These are phyloP conservation scores for Phlegmacium glaucopus DNA, from an alignment of 768 basidiomycete genomes.

Conservation along the genomic window DNA sequence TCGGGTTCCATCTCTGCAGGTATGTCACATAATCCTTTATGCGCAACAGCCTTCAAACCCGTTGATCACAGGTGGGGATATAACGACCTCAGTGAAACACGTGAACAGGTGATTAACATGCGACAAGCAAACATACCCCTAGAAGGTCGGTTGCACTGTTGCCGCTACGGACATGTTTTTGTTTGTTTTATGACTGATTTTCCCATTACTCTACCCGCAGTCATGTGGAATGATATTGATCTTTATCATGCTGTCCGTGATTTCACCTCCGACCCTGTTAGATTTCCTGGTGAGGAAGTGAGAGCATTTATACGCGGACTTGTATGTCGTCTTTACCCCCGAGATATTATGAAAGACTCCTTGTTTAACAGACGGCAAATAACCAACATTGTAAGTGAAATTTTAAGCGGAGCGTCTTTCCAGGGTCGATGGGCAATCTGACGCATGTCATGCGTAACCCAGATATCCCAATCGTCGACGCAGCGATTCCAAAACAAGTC, in stretches of 20 bases:
- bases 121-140: slow-evolving; percentile 71
- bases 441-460: neutral
- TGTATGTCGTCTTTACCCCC: slow-evolving; percentile 32
- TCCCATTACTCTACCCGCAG: slow-evolving; percentile 25
- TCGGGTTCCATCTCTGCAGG: slow-evolving; percentile 77
- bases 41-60: too few relatives aligned
- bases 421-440: neutral
- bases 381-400: slow-evolving; percentile 45
- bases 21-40: slow-evolving; percentile 15
- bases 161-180: neutral
- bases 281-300: slow-evolving; percentile 55
- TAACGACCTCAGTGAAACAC: slow-evolving; percentile 51
- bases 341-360: neutral
- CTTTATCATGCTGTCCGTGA: slow-evolving; percentile 66
- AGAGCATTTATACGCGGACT: slow-evolving; percentile 50
- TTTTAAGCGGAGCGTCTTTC: slow-evolving; percentile 25
- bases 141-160: slow-evolving; percentile 44
- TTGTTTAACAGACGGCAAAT: slow-evolving; percentile 22
- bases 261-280: slow-evolving; percentile 66
- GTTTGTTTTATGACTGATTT: neutral
- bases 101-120: slow-evolving; percentile 50
- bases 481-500: slow-evolving; percentile 51
- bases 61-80: slow-evolving; percentile 32
- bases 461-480: slow-evolving; percentile 74
- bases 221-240: slow-evolving; percentile 81